Base-by-base conservation (phyloP, 2,329 filamentous ascomycete species). In the Pseudopithomyces chartarum region DNA sequence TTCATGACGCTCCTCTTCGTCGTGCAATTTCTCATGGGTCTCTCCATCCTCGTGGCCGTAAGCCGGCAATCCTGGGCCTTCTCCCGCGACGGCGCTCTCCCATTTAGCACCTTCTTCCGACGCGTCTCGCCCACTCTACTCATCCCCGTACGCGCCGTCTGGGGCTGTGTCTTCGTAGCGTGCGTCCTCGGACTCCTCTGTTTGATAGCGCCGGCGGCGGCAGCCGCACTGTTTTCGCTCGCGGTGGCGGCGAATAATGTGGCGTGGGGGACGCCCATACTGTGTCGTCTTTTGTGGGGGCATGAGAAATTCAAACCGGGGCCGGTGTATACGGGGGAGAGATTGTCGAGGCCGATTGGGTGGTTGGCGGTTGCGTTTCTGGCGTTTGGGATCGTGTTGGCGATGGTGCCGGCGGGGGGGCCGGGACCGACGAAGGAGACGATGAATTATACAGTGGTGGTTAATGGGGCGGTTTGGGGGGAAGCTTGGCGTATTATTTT, bases 391-490 rank as follows among this genome's bases (percentile, higher is more conserved):
- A 83, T 86, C 34, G 49, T 83, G 0, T 65, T 88, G 23, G 80
- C 78, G 52, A 87, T 87, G 85, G 86, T 87, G 66, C 85, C 85
- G 0, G 76, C 74, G 12, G 77, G 76, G 3, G 85, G 85, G 0
- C 84, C 85, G 26, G 74, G 81, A 62, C 84, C 85, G 1, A 78
- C 75, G 7, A 68, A 78, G 0, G 59, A 80, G 39, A 73, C 73
- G 15, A 87, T 88, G 85, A 88, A 88, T 63, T 88, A 87, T 65
- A 87, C 85, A 0, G 79, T 87, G 2, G 85, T 87, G 1, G 84
- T 88, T 57, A 87, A 87, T 59, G 78, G 78, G 33, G 80, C 81
- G 3, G 81, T 88, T 1, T 88, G 85, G 85, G 74, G 81, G 84
- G 84, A 1, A 79, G 81, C 0, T 68, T 86, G 62, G 48, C 76